Percentiles rank a stretch among this genome's conserved stretches.
phyloP scores from a whole-genome alignment of 352 stramenopile genomes.

The Globisporangium okanoganense region DNA sequence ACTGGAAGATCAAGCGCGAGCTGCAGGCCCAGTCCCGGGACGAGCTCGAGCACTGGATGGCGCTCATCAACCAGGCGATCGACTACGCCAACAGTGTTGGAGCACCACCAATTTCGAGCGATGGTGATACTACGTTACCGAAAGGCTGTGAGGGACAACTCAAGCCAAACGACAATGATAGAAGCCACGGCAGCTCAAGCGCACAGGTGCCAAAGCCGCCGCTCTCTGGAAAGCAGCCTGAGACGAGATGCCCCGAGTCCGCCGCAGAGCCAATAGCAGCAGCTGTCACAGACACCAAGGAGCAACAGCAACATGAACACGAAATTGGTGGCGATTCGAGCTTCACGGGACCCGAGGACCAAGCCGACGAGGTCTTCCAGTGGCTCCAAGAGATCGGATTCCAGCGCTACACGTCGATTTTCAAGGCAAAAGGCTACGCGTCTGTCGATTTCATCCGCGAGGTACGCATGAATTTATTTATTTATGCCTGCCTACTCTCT shows the following conservation, averaged over 20 bases:
- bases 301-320: conserved; percentile 22
- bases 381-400: conserved; percentile 68
- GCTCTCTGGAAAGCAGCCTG: conserved; percentile 11
- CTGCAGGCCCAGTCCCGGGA: conserved; percentile 53
- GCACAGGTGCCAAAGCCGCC: neutral
- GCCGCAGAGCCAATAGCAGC: conserved; percentile 14
- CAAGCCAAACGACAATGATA: conserved; percentile 23
- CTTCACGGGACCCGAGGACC: conserved; percentile 30
- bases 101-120: neutral
- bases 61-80: conserved; percentile 69
- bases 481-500: too few relatives aligned
- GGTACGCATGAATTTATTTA: conserved; percentile 27
- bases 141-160: neutral
- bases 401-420: conserved; percentile 52
- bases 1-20: conserved; percentile 83
- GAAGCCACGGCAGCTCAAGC: conserved; percentile 11
- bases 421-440: conserved; percentile 76
- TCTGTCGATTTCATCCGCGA: conserved; percentile 84
- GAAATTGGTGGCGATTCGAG: neutral
- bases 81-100: conserved; percentile 61
- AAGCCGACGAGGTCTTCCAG: conserved; percentile 60
- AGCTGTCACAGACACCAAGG: conserved; percentile 25
- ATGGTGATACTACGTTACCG: neutral
- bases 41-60: conserved; percentile 71
- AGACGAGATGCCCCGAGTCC: conserved; percentile 11